Base-by-base conservation (phyloP, 2,329 filamentous ascomycete genomes). In the Fusarium papillatum region DNA sequence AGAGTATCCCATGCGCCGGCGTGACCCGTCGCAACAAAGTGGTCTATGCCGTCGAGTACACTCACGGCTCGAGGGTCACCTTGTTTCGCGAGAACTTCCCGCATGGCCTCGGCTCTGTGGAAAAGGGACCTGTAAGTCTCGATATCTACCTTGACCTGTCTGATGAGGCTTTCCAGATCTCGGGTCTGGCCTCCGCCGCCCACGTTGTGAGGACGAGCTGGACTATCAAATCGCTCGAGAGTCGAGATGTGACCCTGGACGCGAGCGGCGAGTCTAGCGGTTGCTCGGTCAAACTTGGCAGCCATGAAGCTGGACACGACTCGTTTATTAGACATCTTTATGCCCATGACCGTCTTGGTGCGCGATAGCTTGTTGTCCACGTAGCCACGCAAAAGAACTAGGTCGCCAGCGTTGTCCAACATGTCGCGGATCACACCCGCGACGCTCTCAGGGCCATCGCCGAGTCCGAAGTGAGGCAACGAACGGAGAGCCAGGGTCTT, bases 1-100 rank as follows among this genome's bases (percentile, higher is more conserved):
- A 55, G 19, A n/a, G 6, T 11, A 3, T 6, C 1, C 8, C n/a
- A 55, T 13, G 26, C 3, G 2, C 2, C 10, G 8, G 4, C 11
- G 11, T 31, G 50, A 34, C 36, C 36, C 36, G 14, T 16, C 36
- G 36, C 36, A 16, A 38, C 14, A 2, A 38, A 16, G 14, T 38
- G 36, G 14, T 38, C 36, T 38, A 16, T 13, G 50, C 10, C 17
- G 7, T 31, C 9, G 6, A 31, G 17, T 7, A 13, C 17, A 14
- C n/a, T 13, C 26, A 31, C 10, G 11, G 11, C 17, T 34, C 19
- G 6, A 31, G 26, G 26, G 24, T 53, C 31, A 7, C 50, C 48
- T 53, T 19, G 3, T 13, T 31, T 10, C 10, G 1, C 19, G 10
- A 31, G 16, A 13, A 7, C 10, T 4, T 8, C 5, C 7, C 8